Evolutionary conservation across 768 basidiomycete species (phyloP).

Genomic region (Austroboletus festivus): DNA sequence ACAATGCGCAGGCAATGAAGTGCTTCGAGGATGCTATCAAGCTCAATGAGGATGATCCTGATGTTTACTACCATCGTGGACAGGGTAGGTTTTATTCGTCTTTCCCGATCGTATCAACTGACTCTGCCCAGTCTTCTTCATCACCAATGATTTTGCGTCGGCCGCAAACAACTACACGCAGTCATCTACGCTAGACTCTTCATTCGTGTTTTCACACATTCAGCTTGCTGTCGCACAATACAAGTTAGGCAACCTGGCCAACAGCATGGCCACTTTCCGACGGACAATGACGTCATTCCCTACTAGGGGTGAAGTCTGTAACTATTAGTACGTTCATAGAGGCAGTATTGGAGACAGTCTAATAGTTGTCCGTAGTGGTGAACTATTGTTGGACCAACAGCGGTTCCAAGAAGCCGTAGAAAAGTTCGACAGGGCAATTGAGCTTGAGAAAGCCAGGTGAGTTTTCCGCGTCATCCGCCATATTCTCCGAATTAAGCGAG

Average conservation of each 20-base stretch:
- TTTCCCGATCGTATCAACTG: neutral
- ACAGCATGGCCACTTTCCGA: conserved; percentile 89
- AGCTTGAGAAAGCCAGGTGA: conserved; percentile 78
- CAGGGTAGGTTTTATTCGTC: conserved; percentile 56
- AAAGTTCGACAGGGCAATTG: conserved; percentile 89
- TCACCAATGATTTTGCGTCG: conserved; percentile 82
- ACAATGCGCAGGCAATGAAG: conserved; percentile 77
- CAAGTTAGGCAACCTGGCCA: conserved; percentile 74
- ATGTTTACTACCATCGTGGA: conserved; percentile 98
- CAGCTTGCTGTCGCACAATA: conserved; percentile 97
- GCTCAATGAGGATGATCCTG: conserved; percentile 81
- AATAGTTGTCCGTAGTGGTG: conserved; percentile 60
- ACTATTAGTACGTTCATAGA: conserved; percentile 76
- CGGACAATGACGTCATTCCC: conserved; percentile 84
- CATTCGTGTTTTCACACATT: conserved; percentile 95
- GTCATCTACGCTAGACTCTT: conserved; percentile 80
- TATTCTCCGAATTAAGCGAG: neutral
- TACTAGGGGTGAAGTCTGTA: conserved; percentile 81
- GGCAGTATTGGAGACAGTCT: neutral
- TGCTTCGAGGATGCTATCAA: conserved; percentile 89
- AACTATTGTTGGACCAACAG: conserved; percentile 88
- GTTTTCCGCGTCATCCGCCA: conserved; percentile 9
- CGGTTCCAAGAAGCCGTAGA: conserved; percentile 85
- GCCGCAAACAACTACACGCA: conserved; percentile 91
- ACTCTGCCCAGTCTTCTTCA: conserved; percentile 72